Base-by-base conservation (phyloP, 345 rosid genomes). In the Aethionema arabicum region DNA sequence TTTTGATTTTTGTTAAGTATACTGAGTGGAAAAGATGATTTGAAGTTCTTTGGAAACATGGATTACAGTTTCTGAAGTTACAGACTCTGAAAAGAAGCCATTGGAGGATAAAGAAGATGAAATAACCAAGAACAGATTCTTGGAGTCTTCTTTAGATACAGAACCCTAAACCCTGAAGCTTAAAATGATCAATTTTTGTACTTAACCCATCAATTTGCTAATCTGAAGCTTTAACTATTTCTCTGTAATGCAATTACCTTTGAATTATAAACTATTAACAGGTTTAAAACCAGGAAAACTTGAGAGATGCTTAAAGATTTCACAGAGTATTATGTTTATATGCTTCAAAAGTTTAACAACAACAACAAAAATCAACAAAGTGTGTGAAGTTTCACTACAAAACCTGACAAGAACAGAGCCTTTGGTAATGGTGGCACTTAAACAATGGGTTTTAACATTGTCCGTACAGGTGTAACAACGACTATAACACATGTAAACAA, bases 11-110 rank as follows among this genome's bases (percentile, higher is more conserved):
- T 30, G 80, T 76, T 45, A 73, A 65, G 11, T 83, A 76, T 51
- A 75, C 71, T 0, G 52, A 68, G 39, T 83, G 91, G 83, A 56
- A 67, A 80, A 32, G 96, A 83, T 16, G 86, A 88, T 50, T 54
- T 59, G 51, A 72, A 52, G 46, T 66, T 66, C 36, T 53, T 46
- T 40, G 72, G 72, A 32, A 66, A 60, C 59, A 66, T 76, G 15
- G 65, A 76, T 59, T 8, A 76, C 70, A 0, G 85, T 74, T 56
- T 82, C 82, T 9, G 86, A 82, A 72, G 51, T 78, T 32, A 77
- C 85, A 0, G 80, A 86, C 72, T 63, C 69, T 45, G 85, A 80
- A 35, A 75, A 57, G 59, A 68, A 13, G 59, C 42, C 57, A 5
- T 11, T 53, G 14, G 55, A 66, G 11, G 59, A 66, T 37, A 14